A percentile compares a stretch with the other conserved stretches of the same genome.
These are phyloP conservation scores for Rhodomyrtus psidioides DNA, from an alignment of 441 rosid species.

Conservation along the genomic window DNA sequence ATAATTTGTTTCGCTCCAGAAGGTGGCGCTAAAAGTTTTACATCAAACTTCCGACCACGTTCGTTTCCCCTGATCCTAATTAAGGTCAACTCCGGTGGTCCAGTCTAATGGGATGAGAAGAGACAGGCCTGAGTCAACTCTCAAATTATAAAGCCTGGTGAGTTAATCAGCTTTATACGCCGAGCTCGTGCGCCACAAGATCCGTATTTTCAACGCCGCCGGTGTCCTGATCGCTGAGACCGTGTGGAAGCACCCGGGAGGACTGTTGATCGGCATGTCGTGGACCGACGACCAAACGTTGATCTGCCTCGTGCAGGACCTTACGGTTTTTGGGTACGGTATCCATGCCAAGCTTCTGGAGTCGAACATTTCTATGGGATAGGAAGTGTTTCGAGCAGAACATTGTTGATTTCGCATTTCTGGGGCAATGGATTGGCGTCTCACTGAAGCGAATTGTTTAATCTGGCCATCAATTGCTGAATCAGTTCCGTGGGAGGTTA, in stretches of 20 bases:
- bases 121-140: no score
- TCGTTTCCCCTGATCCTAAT: no score
- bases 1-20: no score
- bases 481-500: no score
- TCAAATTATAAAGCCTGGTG: no score
- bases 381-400: constrained; percentile 89
- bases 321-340: constrained; percentile 81
- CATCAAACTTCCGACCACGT: no score
- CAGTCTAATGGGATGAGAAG: no score
- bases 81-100: no score
- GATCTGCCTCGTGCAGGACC: constrained; percentile 79
- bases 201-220: constrained; percentile 84
- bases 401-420: constrained; percentile 78
- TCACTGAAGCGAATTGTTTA: constrained; percentile 80
- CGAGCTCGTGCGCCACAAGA: constrained; percentile 92
- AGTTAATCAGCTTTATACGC: no score
- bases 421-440: constrained; percentile 90
- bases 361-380: constrained; percentile 68
- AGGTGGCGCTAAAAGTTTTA: no score
- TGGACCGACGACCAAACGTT: constrained; percentile 94
- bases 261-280: constrained; percentile 82
- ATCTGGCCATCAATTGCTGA: no score
- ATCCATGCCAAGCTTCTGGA: constrained; percentile 64
- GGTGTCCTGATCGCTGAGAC: constrained; percentile 78
- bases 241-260: constrained; percentile 92